Evolutionary conservation across 164 flowering plant species (phyloP), one percentile per base, ranked within the genome.

Genomic region (Litsea cubeba): DNA sequence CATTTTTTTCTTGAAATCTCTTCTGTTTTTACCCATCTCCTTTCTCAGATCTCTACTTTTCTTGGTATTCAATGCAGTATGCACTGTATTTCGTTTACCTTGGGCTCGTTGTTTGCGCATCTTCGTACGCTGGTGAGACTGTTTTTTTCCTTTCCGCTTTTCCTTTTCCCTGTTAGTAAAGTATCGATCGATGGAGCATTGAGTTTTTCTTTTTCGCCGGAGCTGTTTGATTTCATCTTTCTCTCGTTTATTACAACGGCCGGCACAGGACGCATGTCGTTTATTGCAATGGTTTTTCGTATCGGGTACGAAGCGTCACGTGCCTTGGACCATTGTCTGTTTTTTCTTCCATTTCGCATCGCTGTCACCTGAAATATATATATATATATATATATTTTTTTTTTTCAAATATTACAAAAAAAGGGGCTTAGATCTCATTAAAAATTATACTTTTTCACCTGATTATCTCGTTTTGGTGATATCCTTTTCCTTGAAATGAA

Each of bases 31-130:
- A 22, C 28, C 49, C 0, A 1, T 65, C 10, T 12, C 28, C 46
- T 28, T 65, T 14, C 46, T 30, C 30, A 65, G 24, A 14, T 69
- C 77, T 54, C 0, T 15, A 17, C 18, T 54, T 69, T 18, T 25
- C 3, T 20, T 22, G 24, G 20, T 25, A 7, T n/a, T 49, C 28
- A 65, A 25, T 87, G 94, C 95, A 95, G 98, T 95, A 93, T 76
- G 90, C 99, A 65, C 84, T 95, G 78, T 93, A 91, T 74, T 96
- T 94, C 70, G 94, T 96, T 68, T 96, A 94, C 68, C 93, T 96
- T 46, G 98, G 98, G 12, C 82, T 96, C 49, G 80, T 96, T 12
- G 98, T 96, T 3, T 93, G 98, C 86, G 63, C 87, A 25, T 93
- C 98, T 2, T 93, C 96, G 5, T 95, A 94, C 69, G 97, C 97